A percentile compares a stretch with the other conserved stretches of the same genome.
Evolutionary conservation across 352 stramenopile genomes (phyloP).

Genomic region (Phytophthora cactorum): DNA sequence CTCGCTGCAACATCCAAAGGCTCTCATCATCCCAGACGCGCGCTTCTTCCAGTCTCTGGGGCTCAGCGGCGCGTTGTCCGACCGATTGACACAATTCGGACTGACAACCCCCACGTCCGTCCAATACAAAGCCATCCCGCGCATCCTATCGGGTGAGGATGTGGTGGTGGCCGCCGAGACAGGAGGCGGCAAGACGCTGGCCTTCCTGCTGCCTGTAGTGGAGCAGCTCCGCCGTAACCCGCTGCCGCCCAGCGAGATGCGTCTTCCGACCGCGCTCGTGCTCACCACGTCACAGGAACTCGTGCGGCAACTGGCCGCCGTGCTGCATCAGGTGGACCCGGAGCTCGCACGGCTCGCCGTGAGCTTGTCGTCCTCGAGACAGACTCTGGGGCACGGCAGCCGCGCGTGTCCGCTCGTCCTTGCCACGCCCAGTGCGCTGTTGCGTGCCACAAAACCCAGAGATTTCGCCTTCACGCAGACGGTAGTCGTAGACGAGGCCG

Average conservation of each 20-base stretch:
- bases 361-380: constrained; percentile 63
- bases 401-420: constrained; percentile 61
- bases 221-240: constrained; percentile 31
- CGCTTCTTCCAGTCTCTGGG: constrained; percentile 68
- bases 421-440: constrained; percentile 67
- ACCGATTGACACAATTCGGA: constrained; percentile 45
- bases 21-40: not conserved
- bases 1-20: not conserved
- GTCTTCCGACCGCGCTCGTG: constrained; percentile 68
- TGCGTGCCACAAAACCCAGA: constrained; percentile 64
- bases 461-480: constrained; percentile 81
- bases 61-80: constrained; percentile 38
- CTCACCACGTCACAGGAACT: constrained; percentile 90
- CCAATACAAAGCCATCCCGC: constrained; percentile 67
- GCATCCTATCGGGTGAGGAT: constrained; percentile 62
- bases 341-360: constrained; percentile 45
- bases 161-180: constrained; percentile 96
- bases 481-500: constrained; percentile 83
- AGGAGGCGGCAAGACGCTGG: constrained; percentile 95
- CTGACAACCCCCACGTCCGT: constrained; percentile 55
- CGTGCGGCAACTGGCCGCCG: constrained; percentile 68
- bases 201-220: constrained; percentile 94
- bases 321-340: constrained; percentile 50
- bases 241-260: constrained; percentile 43
- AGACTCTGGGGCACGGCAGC: constrained; percentile 38